Conservation (phyloP, 305 asterid species). For the Plantago coronopus region DNA sequence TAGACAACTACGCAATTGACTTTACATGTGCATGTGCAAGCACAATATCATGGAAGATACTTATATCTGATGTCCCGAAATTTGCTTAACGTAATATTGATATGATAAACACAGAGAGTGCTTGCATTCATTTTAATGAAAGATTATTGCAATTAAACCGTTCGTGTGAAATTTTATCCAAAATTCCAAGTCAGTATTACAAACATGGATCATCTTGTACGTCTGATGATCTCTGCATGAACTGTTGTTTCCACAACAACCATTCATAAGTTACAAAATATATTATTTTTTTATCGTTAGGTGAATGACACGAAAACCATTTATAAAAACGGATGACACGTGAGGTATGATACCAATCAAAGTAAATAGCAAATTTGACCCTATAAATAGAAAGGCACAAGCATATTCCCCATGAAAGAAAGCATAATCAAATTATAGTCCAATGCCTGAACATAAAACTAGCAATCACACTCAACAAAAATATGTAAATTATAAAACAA, state of each 20-base stretch:
- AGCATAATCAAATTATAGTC: conserved; percentile 8
- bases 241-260: neutral
- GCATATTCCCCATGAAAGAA: neutral
- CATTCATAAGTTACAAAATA: too few relatives aligned
- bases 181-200: neutral
- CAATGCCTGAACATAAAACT: too few relatives aligned
- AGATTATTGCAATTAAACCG: neutral
- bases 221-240: neutral
- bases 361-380: conserved; percentile 15
- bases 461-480: too few relatives aligned
- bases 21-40: too few relatives aligned
- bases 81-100: too few relatives aligned
- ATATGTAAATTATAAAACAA: too few relatives aligned
- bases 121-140: neutral
- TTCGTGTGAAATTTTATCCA: neutral
- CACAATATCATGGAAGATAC: too few relatives aligned
- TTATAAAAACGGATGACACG: conserved; percentile 17
- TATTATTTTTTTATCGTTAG: too few relatives aligned
- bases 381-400: neutral
- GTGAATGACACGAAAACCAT: too few relatives aligned
- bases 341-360: conserved; percentile 3
- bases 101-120: too few relatives aligned
- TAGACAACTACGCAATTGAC: too few relatives aligned
- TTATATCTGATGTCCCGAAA: neutral
- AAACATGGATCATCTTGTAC: neutral